Conservation (phyloP, 805 yeast genomes). For the Helenozyma rhizophorensis region DNA sequence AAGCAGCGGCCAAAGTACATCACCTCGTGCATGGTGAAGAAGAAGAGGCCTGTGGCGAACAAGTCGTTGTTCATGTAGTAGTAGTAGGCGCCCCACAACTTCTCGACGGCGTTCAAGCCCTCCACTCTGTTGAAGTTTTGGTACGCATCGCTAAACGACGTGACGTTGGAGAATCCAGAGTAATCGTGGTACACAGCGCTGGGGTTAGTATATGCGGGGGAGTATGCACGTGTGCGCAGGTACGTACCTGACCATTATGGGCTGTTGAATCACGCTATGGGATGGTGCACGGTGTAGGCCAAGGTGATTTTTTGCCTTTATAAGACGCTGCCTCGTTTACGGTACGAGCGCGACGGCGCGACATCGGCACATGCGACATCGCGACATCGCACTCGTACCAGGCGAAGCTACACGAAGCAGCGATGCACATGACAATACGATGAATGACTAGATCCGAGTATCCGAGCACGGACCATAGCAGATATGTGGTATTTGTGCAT, state of each 20-base stretch:
- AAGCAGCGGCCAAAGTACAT: slow-evolving; percentile 88
- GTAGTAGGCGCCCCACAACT: slow-evolving; percentile 87
- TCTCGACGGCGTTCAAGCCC: slow-evolving; percentile 47
- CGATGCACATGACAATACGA: too few species aligned
- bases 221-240: neutral
- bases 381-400: too few species aligned
- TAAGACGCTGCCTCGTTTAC: too few species aligned
- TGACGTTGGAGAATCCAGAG: slow-evolving; percentile 27
- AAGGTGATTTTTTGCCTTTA: too few species aligned
- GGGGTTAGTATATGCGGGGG: slow-evolving; percentile 10
- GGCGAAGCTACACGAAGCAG: too few species aligned
- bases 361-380: too few species aligned
- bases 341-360: too few species aligned
- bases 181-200: slow-evolving; percentile 34
- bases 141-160: slow-evolving; percentile 26
- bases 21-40: slow-evolving; percentile 78
- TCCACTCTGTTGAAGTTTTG: slow-evolving; percentile 25
- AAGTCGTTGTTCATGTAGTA: slow-evolving; percentile 80
- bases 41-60: slow-evolving; percentile 85
- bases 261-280: too few species aligned
- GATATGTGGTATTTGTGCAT: too few species aligned
- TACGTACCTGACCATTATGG: slow-evolving; percentile 19
- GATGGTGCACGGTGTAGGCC: too few species aligned
- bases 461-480: too few species aligned
- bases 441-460: too few species aligned